phyloP scores from a whole-genome alignment of 2,329 filamentous ascomycete genomes.

The Pseudogymnoascus sp. region DNA sequence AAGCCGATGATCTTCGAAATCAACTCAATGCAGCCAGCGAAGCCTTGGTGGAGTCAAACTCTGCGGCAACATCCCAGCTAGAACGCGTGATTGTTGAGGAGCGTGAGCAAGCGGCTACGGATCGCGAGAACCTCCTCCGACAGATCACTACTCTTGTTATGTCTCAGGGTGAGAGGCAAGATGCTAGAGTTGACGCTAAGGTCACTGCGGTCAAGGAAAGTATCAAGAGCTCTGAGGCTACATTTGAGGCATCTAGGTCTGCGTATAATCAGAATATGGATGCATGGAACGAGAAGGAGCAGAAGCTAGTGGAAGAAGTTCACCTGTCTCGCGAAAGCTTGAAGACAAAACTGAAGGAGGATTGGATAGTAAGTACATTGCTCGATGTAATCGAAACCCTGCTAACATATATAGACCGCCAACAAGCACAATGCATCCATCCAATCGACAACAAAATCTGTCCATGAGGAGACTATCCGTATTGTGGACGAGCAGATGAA shows the following conservation, averaged over 20 bases:
- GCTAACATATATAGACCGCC: constrained; percentile 46
- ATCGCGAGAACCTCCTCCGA: constrained; percentile 64
- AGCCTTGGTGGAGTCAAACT: constrained; percentile 61
- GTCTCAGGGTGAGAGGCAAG: constrained; percentile 65
- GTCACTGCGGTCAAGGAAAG: constrained; percentile 56
- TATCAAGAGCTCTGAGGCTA: constrained; percentile 55
- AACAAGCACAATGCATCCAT: constrained; percentile 78
- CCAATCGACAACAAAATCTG: constrained; percentile 72
- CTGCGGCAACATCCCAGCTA: constrained; percentile 57
- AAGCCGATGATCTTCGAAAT: constrained; percentile 64
- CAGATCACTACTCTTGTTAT: constrained; percentile 76
- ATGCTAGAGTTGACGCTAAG: constrained; percentile 59
- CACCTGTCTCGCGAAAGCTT: constrained; percentile 67
- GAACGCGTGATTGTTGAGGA: constrained; percentile 70
- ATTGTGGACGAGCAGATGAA: constrained; percentile 85
- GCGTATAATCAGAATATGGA: constrained; percentile 67
- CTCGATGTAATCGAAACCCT: constrained; percentile 25
- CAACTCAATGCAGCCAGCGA: constrained; percentile 66
- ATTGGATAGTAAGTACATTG: constrained; percentile 69
- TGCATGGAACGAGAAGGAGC: constrained; percentile 63
- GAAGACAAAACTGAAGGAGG: constrained; percentile 75
- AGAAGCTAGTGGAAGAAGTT: constrained; percentile 62
- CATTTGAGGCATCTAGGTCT: constrained; percentile 57
- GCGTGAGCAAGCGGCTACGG: constrained; percentile 61
- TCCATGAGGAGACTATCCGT: constrained; percentile 82